Base-by-base conservation (phyloP, 768 basidiomycete species). In the Tylopilus felleus region DNA sequence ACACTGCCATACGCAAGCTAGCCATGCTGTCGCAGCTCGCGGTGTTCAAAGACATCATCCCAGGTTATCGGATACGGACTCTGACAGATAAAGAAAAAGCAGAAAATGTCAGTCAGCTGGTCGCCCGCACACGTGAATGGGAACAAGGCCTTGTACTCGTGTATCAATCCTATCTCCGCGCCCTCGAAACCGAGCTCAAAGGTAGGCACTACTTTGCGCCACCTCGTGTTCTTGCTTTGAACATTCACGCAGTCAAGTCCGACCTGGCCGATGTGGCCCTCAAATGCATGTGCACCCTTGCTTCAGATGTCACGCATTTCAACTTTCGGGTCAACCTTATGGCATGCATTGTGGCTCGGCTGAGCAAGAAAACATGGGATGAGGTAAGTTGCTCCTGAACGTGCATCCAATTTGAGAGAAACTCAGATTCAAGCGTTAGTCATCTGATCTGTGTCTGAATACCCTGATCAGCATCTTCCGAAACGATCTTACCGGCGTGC, bases 241-340 rank as follows among this genome's bases (percentile, higher is more conserved):
- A 23, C 55, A 56, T 65, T 49, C 54, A 55, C 59, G 39, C 59
- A 93, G 86, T 75, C 35, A 88, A 80, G 60, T 82, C 75, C 51
- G 83, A 84, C 48, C 71, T 94, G 17, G 76, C 83, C 23, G 83
- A 86, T 49, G 70, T 85, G 9, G 82, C 87, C 45, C 77, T 98
- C 49, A 86, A 82, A 65, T 92, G 87, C 71, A 87, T 98, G 80
- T 95, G 94, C 72, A 86, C 86, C 6, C 77, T 98, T 41, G 75
- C 93, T 23, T 78, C 80, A 19, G 86, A 92, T 65, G 83, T 85
- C 57, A 89, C 92, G 14, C 94, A 98, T 73, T 99, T 99, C 83
- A 99, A 98, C 74, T 98, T 98, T 71, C 84, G 90, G 42, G 78
- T 83, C 60, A 97, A 98, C 74, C 80, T 99, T 61, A 92, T 97